Conservation (phyloP, 192 early-diverging fungal genomes). For the Podila verticillata region DNA sequence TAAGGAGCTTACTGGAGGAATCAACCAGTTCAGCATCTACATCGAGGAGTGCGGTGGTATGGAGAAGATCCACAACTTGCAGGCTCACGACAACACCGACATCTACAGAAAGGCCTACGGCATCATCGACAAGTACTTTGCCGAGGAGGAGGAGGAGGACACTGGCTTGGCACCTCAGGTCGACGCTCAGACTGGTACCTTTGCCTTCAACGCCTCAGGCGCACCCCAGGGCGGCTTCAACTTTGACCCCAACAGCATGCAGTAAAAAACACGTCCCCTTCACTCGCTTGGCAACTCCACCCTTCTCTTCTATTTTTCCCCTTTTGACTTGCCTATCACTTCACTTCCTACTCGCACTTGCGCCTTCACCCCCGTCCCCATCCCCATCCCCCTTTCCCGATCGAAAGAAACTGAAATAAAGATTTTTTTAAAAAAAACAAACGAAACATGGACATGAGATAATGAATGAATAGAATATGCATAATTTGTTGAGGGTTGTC, state of each 20-base stretch:
- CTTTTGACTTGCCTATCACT: too few species aligned
- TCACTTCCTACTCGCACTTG: too few species aligned
- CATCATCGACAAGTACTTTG: constrained; percentile 97
- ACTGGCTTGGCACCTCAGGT: constrained; percentile 76
- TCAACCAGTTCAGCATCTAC: constrained; percentile 89
- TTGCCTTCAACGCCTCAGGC: constrained; percentile 77
- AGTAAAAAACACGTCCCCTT: constrained; percentile 20
- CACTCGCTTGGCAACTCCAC: constrained; percentile 23
- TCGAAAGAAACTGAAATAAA: too few species aligned
- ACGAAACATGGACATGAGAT: too few species aligned
- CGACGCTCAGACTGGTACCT: constrained; percentile 79
- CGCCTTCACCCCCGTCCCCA: too few species aligned
- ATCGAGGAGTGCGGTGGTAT: constrained; percentile 96
- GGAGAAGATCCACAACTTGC: constrained; percentile 94
- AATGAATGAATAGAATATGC: too few species aligned
- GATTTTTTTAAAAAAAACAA: too few species aligned
- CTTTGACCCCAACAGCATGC: constrained; percentile 65
- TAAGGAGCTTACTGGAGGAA: constrained; percentile 65
- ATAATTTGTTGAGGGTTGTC: too few species aligned
- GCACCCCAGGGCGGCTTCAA: constrained; percentile 85
- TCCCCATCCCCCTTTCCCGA: too few species aligned
- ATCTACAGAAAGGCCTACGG: constrained; percentile 96
- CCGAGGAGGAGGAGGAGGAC: constrained; percentile 85
- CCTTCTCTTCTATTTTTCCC: constrained; percentile 27
- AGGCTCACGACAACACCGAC: constrained; percentile 94